A percentile compares a stretch with the other conserved stretches of the same genome.
These are phyloP conservation scores for Aspergillus panamensis DNA, from an alignment of 495 filamentous ascomycete species.

Conservation along the genomic window DNA sequence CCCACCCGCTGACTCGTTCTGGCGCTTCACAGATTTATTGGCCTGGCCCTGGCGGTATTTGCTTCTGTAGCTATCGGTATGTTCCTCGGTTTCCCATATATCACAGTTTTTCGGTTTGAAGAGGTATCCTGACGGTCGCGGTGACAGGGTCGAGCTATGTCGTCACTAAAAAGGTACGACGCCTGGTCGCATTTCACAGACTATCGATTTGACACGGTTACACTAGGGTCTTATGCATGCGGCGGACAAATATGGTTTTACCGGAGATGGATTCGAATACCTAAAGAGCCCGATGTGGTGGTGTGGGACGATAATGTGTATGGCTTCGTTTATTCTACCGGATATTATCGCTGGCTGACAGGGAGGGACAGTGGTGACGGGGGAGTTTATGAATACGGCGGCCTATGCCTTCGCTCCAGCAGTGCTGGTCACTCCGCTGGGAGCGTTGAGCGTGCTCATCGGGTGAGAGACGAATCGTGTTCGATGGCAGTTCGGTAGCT, in stretches of 20 bases:
- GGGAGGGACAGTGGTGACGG: slow-evolving; percentile 58
- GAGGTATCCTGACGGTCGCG: too few species aligned
- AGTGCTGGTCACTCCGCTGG: slow-evolving; percentile 91
- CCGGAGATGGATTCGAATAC: slow-evolving; percentile 94
- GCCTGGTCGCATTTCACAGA: too few species aligned
- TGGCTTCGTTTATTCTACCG: too few species aligned
- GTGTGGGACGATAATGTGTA: slow-evolving; percentile 85
- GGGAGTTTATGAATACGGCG: slow-evolving; percentile 93
- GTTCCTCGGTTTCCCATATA: slow-evolving; percentile 20
- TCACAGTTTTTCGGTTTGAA: too few species aligned
- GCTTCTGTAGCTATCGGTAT: slow-evolving; percentile 92
- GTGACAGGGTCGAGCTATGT: slow-evolving; percentile 82
- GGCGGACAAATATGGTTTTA: slow-evolving; percentile 86
- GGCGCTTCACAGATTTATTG: slow-evolving; percentile 91
- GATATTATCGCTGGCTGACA: background rate
- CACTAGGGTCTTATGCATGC: slow-evolving; percentile 91
- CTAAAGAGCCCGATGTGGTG: slow-evolving; percentile 92
- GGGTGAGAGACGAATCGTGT: slow-evolving; percentile 60
- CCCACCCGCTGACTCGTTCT: too few species aligned
- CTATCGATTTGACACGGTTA: too few species aligned
- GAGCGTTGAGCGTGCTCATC: slow-evolving; percentile 89
- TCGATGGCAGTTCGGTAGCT: too few species aligned
- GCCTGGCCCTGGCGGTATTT: slow-evolving; percentile 80
- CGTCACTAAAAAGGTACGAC: slow-evolving; percentile 86
- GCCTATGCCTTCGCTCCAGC: slow-evolving; percentile 98